Percentiles rank a stretch among this genome's conserved stretches.
Evolutionary conservation across 179 eudicot genomes (phyloP).

Genomic region (Beta corolliflora): DNA sequence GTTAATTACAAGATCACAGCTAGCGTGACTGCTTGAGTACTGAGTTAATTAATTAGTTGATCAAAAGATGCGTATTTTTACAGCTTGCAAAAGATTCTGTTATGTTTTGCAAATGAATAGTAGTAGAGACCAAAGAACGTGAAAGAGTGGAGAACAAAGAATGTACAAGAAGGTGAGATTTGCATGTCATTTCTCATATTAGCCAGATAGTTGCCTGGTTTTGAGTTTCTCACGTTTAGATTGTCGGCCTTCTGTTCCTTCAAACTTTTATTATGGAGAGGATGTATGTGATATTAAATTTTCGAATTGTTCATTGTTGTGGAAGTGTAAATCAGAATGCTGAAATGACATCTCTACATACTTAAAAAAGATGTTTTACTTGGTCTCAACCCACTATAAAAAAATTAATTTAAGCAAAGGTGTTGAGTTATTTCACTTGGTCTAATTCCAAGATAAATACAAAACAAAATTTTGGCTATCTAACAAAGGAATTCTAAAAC

Average conservation of each 20-base stretch:
- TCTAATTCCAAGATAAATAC: too few species aligned
- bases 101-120: background rate
- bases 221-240: conserved; percentile 16
- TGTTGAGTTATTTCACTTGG: too few species aligned
- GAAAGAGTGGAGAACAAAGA: conserved; percentile 5
- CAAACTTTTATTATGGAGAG: background rate
- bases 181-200: conserved; percentile 15
- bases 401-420: too few species aligned
- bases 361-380: too few species aligned
- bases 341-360: too few species aligned
- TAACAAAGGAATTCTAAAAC: too few species aligned
- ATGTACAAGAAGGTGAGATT: conserved; percentile 4
- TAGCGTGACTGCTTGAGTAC: background rate
- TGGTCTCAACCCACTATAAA: too few species aligned
- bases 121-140: conserved; percentile 21
- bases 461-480: too few species aligned
- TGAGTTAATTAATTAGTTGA: background rate
- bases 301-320: too few species aligned
- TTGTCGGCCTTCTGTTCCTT: background rate
- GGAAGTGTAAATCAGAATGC: too few species aligned
- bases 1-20: background rate
- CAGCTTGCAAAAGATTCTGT: conserved; percentile 18
- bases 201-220: conserved; percentile 5
- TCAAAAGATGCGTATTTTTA: conserved; percentile 1
- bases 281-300: too few species aligned